These are phyloP conservation scores for Trichosporon sp. DNA, from an alignment of 1,284 basidiomycete genomes.

Conservation along the genomic window DNA sequence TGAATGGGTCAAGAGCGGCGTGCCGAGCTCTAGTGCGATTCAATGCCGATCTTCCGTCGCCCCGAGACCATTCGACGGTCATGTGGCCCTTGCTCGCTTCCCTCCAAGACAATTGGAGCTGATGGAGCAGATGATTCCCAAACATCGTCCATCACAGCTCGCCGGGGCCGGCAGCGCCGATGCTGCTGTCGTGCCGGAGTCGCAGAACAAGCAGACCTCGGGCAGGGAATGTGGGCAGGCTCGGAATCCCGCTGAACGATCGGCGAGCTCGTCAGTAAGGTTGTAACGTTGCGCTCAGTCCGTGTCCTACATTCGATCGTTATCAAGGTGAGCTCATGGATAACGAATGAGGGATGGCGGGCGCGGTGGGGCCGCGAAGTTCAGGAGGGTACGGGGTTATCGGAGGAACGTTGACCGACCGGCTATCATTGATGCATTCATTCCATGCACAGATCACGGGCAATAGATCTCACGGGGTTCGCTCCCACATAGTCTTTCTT, in stretches of 20 bases:
- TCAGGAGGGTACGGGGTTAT: not conserved
- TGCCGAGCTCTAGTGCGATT: slow-evolving; percentile 12
- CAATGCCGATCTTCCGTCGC: slow-evolving; percentile 4
- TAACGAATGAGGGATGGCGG: not conserved
- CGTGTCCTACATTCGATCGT: not conserved
- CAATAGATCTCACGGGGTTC: not conserved
- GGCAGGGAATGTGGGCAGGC: not conserved
- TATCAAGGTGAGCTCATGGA: not conserved
- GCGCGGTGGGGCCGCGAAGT: not conserved
- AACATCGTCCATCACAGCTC: not conserved
- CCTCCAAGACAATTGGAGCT: not conserved
- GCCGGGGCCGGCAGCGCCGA: not conserved
- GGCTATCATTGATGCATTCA: not conserved
- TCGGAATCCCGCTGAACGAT: not conserved
- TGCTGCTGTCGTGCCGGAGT: not conserved
- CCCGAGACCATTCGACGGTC: not conserved
- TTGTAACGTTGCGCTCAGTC: not conserved
- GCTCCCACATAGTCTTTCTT: not conserved
- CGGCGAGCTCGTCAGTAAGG: not conserved
- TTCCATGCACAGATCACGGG: not conserved
- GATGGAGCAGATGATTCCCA: not conserved
- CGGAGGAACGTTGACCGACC: not conserved
- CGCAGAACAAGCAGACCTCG: not conserved
- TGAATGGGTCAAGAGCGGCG: not conserved
- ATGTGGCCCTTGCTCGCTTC: not conserved